These are phyloP conservation scores for Ceratobasidium sp. DNA, from an alignment of 1,284 basidiomycete genomes.

Conservation along the genomic window DNA sequence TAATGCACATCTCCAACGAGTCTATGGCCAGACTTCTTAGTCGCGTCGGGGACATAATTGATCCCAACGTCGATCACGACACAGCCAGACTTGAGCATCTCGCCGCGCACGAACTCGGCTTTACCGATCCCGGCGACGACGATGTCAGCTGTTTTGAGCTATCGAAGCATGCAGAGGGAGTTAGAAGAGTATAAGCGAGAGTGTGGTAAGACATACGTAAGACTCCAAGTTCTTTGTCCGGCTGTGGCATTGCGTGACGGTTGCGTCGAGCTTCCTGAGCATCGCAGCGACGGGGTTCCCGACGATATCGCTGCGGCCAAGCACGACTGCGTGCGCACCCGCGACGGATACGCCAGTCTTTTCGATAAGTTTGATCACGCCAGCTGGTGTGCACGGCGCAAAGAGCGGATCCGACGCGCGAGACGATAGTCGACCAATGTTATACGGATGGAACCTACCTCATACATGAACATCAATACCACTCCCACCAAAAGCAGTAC, in stretches of 20 bases:
- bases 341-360: constrained; percentile 81
- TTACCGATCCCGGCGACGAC: constrained; percentile 95
- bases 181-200: not conserved
- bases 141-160: constrained; percentile 91
- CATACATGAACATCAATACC: not conserved
- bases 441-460: constrained; percentile 95
- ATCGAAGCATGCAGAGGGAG: constrained; percentile 22
- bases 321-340: constrained; percentile 89
- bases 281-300: constrained; percentile 95
- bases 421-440: constrained; percentile 95
- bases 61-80: constrained; percentile 98
- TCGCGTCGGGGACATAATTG: constrained; percentile 92
- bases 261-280: constrained; percentile 91
- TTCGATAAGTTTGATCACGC: constrained; percentile 91
- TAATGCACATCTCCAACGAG: constrained; percentile 98
- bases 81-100: constrained; percentile 96
- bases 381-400: constrained; percentile 95
- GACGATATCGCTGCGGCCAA: constrained; percentile 98
- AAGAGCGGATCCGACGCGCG: constrained; percentile 93
- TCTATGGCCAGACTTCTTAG: constrained; percentile 96
- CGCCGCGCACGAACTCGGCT: constrained; percentile 90
- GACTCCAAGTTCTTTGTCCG: constrained; percentile 84
- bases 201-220: constrained; percentile 65
- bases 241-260: constrained; percentile 98
- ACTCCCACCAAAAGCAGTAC: not conserved